Evolutionary conservation across 257 asterid species (phyloP).

Genomic region (Solanum clarkiae): DNA sequence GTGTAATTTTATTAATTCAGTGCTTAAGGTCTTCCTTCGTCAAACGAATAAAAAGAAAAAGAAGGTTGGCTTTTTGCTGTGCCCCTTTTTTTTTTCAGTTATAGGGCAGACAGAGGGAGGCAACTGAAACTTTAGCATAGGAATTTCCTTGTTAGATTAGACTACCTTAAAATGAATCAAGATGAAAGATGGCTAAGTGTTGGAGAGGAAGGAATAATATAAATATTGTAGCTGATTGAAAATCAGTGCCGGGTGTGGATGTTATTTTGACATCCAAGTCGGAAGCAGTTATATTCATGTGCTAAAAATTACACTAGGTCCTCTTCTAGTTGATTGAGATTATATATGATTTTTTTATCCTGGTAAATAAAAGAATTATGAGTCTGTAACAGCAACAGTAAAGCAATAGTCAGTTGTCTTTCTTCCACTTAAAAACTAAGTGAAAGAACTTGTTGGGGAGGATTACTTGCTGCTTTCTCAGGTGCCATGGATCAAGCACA

Average conservation of each 20-base stretch:
- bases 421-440: not conserved
- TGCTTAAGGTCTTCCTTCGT: too few relatives aligned
- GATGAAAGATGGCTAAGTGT: not conserved
- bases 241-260: not conserved
- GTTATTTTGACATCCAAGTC: not conserved
- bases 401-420: not conserved
- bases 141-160: not conserved
- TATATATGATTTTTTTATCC: not conserved
- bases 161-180: not conserved
- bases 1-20: too few relatives aligned
- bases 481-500: not conserved
- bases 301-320: not conserved
- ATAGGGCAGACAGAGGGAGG: too few relatives aligned
- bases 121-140: not conserved
- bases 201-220: not conserved
- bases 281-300: not conserved
- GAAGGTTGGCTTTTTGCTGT: too few relatives aligned
- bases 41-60: too few relatives aligned
- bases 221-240: not conserved
- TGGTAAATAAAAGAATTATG: not conserved
- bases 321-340: not conserved
- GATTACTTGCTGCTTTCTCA: not conserved
- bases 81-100: too few relatives aligned
- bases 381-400: not conserved
- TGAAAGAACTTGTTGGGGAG: not conserved